Conservation (phyloP, 225 moss, liverwort and hornwort genomes). For the Pseudoscleropodium purum region DNA sequence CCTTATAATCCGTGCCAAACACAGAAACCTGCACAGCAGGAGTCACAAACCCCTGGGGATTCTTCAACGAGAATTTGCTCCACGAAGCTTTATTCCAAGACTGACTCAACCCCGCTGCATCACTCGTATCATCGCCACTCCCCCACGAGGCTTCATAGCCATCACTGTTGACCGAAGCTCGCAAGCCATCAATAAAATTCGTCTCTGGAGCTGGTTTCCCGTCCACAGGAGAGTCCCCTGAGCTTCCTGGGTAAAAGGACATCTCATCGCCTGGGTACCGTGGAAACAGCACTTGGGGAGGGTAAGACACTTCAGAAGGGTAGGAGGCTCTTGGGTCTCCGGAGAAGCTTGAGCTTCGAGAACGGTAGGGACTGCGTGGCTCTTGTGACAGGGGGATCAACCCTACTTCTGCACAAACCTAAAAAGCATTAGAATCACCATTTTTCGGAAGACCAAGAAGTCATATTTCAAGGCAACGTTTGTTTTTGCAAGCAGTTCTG, state of each 20-base stretch:
- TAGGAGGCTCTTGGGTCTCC: conserved; percentile 13
- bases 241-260: conserved; percentile 1
- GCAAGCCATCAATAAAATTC: conserved; percentile 25
- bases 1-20: conserved; percentile 14
- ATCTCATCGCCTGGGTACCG: conserved; percentile 21
- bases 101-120: conserved; percentile 37
- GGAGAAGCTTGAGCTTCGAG: conserved; percentile 20
- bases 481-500: not conserved
- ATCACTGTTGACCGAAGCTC: conserved; percentile 59
- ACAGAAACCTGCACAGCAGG: not conserved
- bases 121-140: conserved; percentile 64
- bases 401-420: not conserved
- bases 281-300: conserved; percentile 29
- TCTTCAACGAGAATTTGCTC: conserved; percentile 43
- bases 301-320: conserved; percentile 6
- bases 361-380: conserved; percentile 31
- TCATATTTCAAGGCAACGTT: too few relatives aligned
- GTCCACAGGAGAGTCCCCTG: conserved; percentile 9
- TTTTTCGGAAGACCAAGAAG: not conserved
- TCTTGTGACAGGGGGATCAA: conserved; percentile 22
- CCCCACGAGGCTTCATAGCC: conserved; percentile 90
- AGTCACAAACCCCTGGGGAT: conserved; percentile 8
- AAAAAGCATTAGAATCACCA: not conserved
- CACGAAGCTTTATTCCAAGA: conserved; percentile 47
- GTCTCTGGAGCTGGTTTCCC: not conserved